Base-by-base conservation (phyloP, 768 basidiomycete species). In the Pisolithus albus region DNA sequence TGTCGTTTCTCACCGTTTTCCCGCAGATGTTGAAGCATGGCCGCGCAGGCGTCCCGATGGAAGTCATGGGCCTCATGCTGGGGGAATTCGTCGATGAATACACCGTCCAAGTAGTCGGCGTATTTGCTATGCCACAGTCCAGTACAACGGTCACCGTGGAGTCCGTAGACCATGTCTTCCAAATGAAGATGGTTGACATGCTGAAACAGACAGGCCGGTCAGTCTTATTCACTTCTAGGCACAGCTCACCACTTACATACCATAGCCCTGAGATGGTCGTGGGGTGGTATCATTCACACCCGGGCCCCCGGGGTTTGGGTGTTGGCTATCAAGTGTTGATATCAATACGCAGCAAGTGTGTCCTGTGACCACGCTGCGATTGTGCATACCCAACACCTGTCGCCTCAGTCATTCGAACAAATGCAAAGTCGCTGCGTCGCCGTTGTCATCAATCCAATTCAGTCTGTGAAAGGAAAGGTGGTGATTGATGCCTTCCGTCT, bases 231-330 rank as follows among this genome's bases (percentile, higher is more conserved):
- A 40, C 46, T 28, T 47, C 40, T 9, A 45, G 15, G 16, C 26
- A 13, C 24, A 44, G 40, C 21, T 28, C 13, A 34, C 24, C 26
- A 32, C 42, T 49, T 45, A 47, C 51, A 47, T 44, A 42, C 32
- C 51, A 42, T 24, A 85, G 94, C 60, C 90, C 95, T 30, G 96
- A 98, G 75, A 90, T 87, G 84, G 96, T 98, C 5, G 96, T 99
- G 1, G 96, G 96, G 4, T 99, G 96, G 96, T 99, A 99, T 64
- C 96, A 99, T 71, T 98, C 96, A 37, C 96, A 99, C 75, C 96
- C 96, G 50, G 96, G 96, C 96, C 98, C 75, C 96, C 96, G 50
- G 96, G 96, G 36, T 99, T 98, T 70, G 96, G 96, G 5, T 99
- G 96, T 68, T 99, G 96, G 96, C 75, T 99, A 38, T 97, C 94